Base-by-base conservation (phyloP, 202 grass and related monocot genomes). In the Schoenoplectus tabernaemontani region DNA sequence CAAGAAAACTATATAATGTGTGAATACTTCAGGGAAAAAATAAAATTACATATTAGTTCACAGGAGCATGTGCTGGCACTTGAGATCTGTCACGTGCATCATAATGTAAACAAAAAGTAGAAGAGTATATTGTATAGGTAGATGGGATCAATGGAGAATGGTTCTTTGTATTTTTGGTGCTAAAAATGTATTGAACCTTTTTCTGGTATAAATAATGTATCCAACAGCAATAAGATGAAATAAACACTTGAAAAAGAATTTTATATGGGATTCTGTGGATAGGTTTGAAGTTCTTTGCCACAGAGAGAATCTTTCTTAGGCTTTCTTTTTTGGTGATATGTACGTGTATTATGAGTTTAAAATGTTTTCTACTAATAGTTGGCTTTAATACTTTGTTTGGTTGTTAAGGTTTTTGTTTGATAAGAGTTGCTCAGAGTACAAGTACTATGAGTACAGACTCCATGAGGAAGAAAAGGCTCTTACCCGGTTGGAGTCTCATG, bases 331-430 rank as follows among this genome's bases (percentile, higher is more conserved):
- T 67, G 20, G 20, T 47, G 8, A 47, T 71, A 19, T 71, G 10
- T 47, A n/a, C 5, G 11, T 71, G 41, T 71, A 71, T 13, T 37
- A 19, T 56, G 48, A 56, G 30, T 75, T 23, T 20, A 54, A 4
- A 9, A 17, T 75, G 47, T 54, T 36, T 36, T 37, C 51, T 75
- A 19, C 30, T 75, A 36, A 33, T 33, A 15, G 15, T 17, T 17
- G 7, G 3, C 8, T 37, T 46, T 56, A 56, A 59, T 76, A 22
- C 16, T 64, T n/a, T 3, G 59, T 82, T 63, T 24, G 20, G 28
- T 76, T 81, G 64, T 90, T 38, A 84, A 99, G 92, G 87, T 99
- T 99, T 87, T 83, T 99, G 28, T 99, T 99, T 83, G 96, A 99
- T 65, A 86, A 91, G 73, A 89, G 79, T 83, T 99, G 87, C 78